phyloP scores from a whole-genome alignment of 2,329 filamentous ascomycete genomes.

The Aspergillus caelatus region DNA sequence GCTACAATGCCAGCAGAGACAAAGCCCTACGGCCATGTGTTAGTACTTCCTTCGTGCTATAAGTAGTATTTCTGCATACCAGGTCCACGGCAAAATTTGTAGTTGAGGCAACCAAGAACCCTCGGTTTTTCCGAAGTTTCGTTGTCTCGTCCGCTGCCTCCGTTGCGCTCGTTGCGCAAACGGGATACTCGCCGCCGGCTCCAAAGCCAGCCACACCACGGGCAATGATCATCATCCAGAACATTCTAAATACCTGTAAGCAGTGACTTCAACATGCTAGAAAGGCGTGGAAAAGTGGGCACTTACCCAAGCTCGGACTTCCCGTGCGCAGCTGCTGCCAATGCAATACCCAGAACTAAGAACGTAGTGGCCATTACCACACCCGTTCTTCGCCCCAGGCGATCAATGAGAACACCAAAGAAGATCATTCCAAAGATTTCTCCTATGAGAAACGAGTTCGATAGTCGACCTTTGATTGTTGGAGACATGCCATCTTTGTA shows the following conservation, averaged over 20 bases:
- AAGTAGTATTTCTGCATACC: slow-evolving; percentile 8
- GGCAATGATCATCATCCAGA: slow-evolving; percentile 54
- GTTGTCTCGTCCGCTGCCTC: slow-evolving; percentile 31
- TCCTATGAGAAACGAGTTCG: slow-evolving; percentile 59
- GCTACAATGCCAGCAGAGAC: slow-evolving; percentile 27
- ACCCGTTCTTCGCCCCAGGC: slow-evolving; percentile 54
- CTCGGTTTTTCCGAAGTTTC: slow-evolving; percentile 24
- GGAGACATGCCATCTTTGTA: slow-evolving; percentile 36
- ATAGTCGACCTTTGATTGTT: slow-evolving; percentile 54
- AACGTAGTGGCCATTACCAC: slow-evolving; percentile 52
- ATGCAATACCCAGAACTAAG: slow-evolving; percentile 50
- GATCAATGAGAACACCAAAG: slow-evolving; percentile 56
- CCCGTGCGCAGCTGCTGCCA: slow-evolving; percentile 52
- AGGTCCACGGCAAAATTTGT: slow-evolving; percentile 31
- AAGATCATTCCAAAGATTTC: slow-evolving; percentile 60
- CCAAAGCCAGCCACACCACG: slow-evolving; percentile 37
- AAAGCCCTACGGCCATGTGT: slow-evolving; percentile 22
- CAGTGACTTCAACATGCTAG: too few relatives aligned
- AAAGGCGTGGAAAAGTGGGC: too few relatives aligned
- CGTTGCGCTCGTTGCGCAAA: slow-evolving; percentile 28
- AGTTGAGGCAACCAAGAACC: slow-evolving; percentile 29
- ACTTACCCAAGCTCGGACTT: slow-evolving; percentile 35
- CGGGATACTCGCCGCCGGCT: slow-evolving; percentile 45
- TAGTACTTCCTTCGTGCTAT: not conserved
- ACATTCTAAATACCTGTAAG: slow-evolving; percentile 32